Evolutionary conservation across 768 basidiomycete genomes (phyloP), one percentile per base, ranked within the genome.

Genomic region (Piloderma croceum): DNA sequence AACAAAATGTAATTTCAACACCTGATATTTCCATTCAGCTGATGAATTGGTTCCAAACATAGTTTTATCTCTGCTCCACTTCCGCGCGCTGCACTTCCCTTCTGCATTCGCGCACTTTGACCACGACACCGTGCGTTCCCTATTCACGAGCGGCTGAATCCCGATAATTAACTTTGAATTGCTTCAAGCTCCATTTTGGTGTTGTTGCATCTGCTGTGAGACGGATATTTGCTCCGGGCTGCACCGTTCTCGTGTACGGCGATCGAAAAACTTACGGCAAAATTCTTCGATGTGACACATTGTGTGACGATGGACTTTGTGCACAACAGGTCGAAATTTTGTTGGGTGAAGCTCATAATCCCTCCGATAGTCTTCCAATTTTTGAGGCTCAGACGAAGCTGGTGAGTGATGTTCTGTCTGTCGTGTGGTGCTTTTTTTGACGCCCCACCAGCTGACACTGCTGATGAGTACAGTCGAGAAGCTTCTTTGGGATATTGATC

Each of bases 231-330:
- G 38, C 24, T 5, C 29, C n/a, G 10, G 19, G 18, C 24, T 39
- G 38, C 38, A 18, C 38, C 6, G 10, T 39, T 7, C 15, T 39
- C n/a, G n/a, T 22, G 11, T 39, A 29, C 24, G 38, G 38, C 7
- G 38, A 22, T 27, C 27, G 38, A 22, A n/a, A 24, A 12, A 39
- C 38, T 5, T 39, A 39, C 24, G 38, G 38, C 18, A 39, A 39
- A 18, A 22, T 39, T n/a, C 18, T 39, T 17, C n/a, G 5, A 17
- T 39, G 25, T n/a, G 24, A 24, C 7, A 20, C 17, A 10, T 10
- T 5, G 15, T n/a, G 17, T 18, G 38, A 18, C 7, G 38, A 31
- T 31, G 24, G 17, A 10, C 13, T 27, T 6, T 5, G 18, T 32
- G 38, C n/a, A 17, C 27, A 17, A 10, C 6, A 39, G 7, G 24